Base-by-base conservation (phyloP, 441 rosid genomes). In the Mallotus japonicus region DNA sequence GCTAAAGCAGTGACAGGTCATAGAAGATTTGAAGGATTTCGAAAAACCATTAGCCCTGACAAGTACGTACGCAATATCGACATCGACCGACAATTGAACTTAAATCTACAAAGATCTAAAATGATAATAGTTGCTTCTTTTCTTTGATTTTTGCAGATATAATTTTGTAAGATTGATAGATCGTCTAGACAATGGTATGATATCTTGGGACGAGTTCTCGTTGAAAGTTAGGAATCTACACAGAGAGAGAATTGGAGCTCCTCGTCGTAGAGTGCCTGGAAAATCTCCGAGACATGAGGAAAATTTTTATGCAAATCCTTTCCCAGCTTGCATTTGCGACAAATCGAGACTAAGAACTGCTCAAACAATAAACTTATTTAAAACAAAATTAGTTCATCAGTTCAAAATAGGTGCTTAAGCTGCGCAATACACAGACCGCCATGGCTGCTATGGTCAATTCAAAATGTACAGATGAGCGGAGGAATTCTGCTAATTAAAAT, bases 221-320 rank as follows among this genome's bases (percentile, higher is more conserved):
- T 58, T 70, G 0, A 62, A 86, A 71, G 84, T 84, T 20, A 83
- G 79, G 82, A 69, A 74, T 8, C n/a, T 85, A 49, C 90, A 88
- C 70, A 22, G 72, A 62, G 73, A 83, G 28, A 83, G 92, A 70
- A 66, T 71, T n/a, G 89, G 91, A 72, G 88, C 83, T 37, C 85
- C 93, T 8, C 56, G 69, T 24, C 73, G 54, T 0, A 85, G 91
- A 75, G 57, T 67, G 49, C 68, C 83, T 5, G 85, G 86, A 56
- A 73, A 61, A 63, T 74, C 76, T 19, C 76, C 80, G 6, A 86
- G 75, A 73, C 19, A 37, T 6, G 90, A 92, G 78, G 91, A 92
- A 81, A 84, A 73, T 53, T 92, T 92, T 79, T 92, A 90, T 24
- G 97, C 93, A 22, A 88, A 92, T 75, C 94, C 97, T 75, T 84